Conservation (phyloP, 2,329 filamentous ascomycete species). For the Pseudogymnoascus sp. region DNA sequence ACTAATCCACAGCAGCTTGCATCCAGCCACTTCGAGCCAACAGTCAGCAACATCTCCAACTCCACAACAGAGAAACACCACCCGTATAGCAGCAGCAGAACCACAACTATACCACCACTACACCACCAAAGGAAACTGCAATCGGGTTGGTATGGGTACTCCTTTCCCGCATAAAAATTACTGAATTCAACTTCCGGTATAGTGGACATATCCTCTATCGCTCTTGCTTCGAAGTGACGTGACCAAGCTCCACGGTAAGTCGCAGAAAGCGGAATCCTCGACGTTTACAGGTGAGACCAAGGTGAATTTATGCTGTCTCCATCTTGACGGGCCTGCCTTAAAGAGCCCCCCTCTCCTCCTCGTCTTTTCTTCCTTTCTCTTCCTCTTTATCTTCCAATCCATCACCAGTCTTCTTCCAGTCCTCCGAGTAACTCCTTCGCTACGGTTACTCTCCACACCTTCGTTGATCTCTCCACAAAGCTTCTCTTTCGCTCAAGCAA, state of each 20-base stretch:
- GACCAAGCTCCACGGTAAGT: slow-evolving; percentile 1
- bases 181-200: not conserved
- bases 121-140: not conserved
- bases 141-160: not conserved
- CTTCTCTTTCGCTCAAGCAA: not conserved
- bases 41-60: not conserved
- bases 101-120: too few species aligned
- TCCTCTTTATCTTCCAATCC: not conserved
- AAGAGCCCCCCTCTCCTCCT: not conserved
- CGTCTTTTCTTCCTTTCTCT: not conserved
- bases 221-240: not conserved
- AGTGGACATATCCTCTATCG: not conserved
- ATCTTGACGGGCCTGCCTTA: not conserved
- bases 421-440: slow-evolving; percentile 7
- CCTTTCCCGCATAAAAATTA: not conserved
- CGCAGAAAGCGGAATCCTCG: not conserved
- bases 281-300: slow-evolving; percentile 1
- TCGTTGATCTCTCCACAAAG: slow-evolving; percentile 7
- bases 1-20: not conserved
- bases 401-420: not conserved
- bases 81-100: not conserved
- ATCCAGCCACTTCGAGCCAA: not conserved
- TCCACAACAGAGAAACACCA: not conserved
- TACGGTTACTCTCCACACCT: slow-evolving; percentile 7
- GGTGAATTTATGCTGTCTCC: not conserved